Evolutionary conservation across 257 asterid genomes (phyloP).

Genomic region (Anisodus acutangulus): DNA sequence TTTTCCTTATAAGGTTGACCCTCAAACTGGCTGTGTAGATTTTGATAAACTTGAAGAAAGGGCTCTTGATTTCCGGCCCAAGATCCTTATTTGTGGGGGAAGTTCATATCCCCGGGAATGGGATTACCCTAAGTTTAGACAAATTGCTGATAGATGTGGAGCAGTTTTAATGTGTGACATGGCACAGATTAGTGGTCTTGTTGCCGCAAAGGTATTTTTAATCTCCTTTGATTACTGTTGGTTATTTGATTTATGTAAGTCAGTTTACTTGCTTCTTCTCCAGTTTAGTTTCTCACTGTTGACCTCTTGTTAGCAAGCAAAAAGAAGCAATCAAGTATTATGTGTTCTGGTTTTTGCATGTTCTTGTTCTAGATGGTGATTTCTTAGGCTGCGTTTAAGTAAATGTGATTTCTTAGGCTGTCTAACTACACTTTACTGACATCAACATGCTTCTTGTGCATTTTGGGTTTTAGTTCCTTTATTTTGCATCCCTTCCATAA

Average conservation of each 20-base stretch:
- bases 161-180: slow-evolving; percentile 81
- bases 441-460: background rate
- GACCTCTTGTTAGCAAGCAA: background rate
- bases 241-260: background rate
- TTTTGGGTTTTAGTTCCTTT: background rate
- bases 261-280: background rate
- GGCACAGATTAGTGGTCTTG: slow-evolving; percentile 89
- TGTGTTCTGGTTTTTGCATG: background rate
- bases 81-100: slow-evolving; percentile 86
- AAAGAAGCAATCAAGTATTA: no score
- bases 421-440: background rate
- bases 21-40: slow-evolving; percentile 74
- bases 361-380: background rate
- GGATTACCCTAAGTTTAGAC: slow-evolving; percentile 76
- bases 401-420: background rate
- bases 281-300: background rate
- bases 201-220: slow-evolving; percentile 75
- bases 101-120: slow-evolving; percentile 86
- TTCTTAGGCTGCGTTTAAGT: no score
- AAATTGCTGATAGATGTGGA: slow-evolving; percentile 82
- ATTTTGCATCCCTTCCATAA: background rate
- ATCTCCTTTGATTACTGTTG: no score
- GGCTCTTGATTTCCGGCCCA: slow-evolving; percentile 84
- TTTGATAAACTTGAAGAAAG: slow-evolving; percentile 82
- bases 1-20: slow-evolving; percentile 73